Base-by-base conservation (phyloP, 2,329 filamentous ascomycete species). In the Immersiporthe knoxdaviesiana region DNA sequence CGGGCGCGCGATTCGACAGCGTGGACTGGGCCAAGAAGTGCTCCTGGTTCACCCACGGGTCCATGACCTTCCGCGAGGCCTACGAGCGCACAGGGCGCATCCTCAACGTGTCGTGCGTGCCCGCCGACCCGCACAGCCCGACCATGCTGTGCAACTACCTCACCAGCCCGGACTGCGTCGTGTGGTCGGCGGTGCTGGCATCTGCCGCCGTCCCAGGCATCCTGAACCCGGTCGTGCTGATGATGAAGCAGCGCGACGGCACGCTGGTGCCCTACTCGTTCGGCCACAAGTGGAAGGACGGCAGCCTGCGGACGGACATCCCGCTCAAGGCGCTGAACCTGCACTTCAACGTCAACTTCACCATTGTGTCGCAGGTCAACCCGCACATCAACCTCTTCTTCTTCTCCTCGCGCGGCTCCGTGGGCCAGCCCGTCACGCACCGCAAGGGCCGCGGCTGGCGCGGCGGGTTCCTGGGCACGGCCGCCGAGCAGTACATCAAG, bases 271-370 rank as follows among this genome's bases (percentile, higher is more conserved):
- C 96, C 0, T 99, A 97, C 79, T 97, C 93, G 0, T 99, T 99
- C 77, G 96, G 96, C 0, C 94, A 98, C 83, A 98, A 98, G 81
- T 99, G 96, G 96, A 99, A 99, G 80, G 96, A 99, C 78, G 96
- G 96, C 66, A 96, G 92, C 74, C 82, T 99, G 67, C 88, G 96
- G 50, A 99, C 96, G 1, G 96, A 99, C 76, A 97, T 99, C 37
- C 96, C 96, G 0, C 88, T 99, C 76, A 96, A 95, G 79, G 92
- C 94, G 1, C 85, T 99, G 65, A 98, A 99, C 78, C 85, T 97
- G 1, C 93, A 98, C 77, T 99, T 99, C 84, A 98, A 98, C 78
- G 96, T 98, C 79, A 97, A 97, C 78, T 99, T 98, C 79, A 95
- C 92, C 72, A 94, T 99, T 72, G 96, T 90, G 74, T 87, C 85